Conservation (phyloP, 2,329 filamentous ascomycete genomes). For the Diaporthe australafricana region DNA sequence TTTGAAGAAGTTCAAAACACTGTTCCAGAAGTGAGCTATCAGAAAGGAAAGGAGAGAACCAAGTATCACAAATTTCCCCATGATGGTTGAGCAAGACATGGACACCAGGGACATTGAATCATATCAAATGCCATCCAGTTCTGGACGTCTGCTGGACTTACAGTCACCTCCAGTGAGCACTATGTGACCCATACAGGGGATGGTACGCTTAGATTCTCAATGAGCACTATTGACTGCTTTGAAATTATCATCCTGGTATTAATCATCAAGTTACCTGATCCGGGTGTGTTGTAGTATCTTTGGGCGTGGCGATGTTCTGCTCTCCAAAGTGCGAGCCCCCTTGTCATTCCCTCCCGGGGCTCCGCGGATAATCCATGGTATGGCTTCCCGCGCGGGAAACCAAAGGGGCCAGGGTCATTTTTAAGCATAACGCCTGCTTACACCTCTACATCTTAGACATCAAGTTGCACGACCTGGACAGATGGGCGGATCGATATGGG, state of each 20-base stretch:
- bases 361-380: background rate
- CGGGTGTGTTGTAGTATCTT: background rate
- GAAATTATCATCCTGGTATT: background rate
- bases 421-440: background rate
- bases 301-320: background rate
- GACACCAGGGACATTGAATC: background rate
- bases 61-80: background rate
- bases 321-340: background rate
- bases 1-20: background rate
- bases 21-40: background rate
- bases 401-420: background rate
- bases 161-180: background rate
- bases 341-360: background rate
- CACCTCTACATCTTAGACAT: background rate
- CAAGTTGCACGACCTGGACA: background rate
- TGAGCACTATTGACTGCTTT: background rate
- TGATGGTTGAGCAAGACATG: background rate
- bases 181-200: background rate
- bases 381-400: slow-evolving; percentile 1
- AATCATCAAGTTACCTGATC: background rate
- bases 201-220: background rate
- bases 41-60: background rate
- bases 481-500: background rate
- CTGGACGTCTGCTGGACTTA: background rate
- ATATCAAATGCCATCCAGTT: background rate